phyloP scores from a whole-genome alignment of 2,329 filamentous ascomycete genomes.

The Fusarium nelsonii region DNA sequence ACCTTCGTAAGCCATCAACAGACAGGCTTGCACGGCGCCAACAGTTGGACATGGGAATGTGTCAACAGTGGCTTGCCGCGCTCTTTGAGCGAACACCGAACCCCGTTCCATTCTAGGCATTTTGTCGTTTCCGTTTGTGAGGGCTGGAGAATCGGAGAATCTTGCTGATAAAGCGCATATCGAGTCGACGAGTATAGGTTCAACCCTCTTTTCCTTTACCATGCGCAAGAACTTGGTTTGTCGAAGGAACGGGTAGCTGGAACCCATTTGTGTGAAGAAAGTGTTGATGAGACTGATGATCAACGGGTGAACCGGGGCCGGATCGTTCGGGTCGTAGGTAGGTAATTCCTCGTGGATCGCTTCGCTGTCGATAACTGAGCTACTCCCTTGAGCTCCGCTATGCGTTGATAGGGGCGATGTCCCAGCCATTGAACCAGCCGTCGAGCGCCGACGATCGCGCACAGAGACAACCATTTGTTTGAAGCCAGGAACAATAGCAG shows the following conservation, averaged over 20 bases:
- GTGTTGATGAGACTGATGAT: constrained; percentile 82
- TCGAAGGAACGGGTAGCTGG: constrained; percentile 86
- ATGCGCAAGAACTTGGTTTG: constrained; percentile 79
- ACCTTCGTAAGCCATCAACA: constrained; percentile 88
- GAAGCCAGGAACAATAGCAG: constrained; percentile 90
- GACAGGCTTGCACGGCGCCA: constrained; percentile 83
- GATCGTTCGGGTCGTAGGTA: constrained; percentile 80
- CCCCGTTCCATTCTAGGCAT: constrained; percentile 76
- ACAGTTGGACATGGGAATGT: constrained; percentile 86
- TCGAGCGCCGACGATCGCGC: constrained; percentile 72
- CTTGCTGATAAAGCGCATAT: constrained; percentile 85
- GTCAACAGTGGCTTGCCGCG: constrained; percentile 85
- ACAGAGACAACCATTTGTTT: constrained; percentile 92
- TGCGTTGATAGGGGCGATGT: constrained; percentile 62
- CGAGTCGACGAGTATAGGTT: constrained; percentile 87
- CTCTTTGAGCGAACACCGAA: constrained; percentile 81
- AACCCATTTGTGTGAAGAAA: constrained; percentile 86
- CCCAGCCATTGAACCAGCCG: constrained; percentile 67
- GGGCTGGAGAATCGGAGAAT: constrained; percentile 74
- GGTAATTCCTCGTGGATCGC: constrained; percentile 69
- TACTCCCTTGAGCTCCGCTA: constrained; percentile 54
- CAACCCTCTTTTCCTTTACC: constrained; percentile 82
- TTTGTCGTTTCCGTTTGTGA: constrained; percentile 62
- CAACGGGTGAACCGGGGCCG: constrained; percentile 77
- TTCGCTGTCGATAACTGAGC: constrained; percentile 59